phyloP scores from a whole-genome alignment of 768 basidiomycete genomes.

The Plicaturopsis crispa region DNA sequence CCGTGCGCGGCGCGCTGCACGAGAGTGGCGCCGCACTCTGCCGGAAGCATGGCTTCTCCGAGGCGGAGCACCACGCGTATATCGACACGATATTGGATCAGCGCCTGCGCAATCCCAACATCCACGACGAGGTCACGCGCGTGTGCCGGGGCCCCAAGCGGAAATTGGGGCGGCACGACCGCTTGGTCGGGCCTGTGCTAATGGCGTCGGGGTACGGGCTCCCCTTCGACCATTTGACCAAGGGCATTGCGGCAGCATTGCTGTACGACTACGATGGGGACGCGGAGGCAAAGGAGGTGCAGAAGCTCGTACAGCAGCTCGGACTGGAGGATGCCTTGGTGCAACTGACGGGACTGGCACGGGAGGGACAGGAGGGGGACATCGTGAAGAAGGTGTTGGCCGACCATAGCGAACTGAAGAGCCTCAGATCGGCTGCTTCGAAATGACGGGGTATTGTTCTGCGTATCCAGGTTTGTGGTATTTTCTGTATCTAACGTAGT shows the following conservation, averaged over 20 bases:
- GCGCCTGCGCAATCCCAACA: conserved; percentile 26
- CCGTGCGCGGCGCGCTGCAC: conserved; percentile 23
- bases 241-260: conserved; percentile 28
- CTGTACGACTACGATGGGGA: conserved; percentile 23
- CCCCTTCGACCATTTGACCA: conserved; percentile 20
- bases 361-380: conserved; percentile 13
- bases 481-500: too few species aligned
- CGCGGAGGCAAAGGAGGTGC: conserved; percentile 24
- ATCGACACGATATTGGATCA: conserved; percentile 20
- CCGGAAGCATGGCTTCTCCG: conserved; percentile 14
- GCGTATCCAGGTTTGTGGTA: too few species aligned
- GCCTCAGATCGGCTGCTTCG: too few species aligned
- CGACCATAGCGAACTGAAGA: too few species aligned
- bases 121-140: conserved; percentile 27
- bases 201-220: conserved; percentile 26
- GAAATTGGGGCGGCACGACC: conserved; percentile 26
- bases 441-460: too few species aligned
- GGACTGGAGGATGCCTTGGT: conserved; percentile 20
- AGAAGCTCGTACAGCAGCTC: conserved; percentile 14
- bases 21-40: conserved; percentile 30
- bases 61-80: conserved; percentile 18
- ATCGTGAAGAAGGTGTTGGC: too few species aligned
- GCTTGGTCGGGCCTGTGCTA: conserved; percentile 26
- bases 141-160: conserved; percentile 32
- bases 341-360: conserved; percentile 23